Conservation (phyloP, 2,329 filamentous ascomycete species). For the Xylariaceae sp. region DNA sequence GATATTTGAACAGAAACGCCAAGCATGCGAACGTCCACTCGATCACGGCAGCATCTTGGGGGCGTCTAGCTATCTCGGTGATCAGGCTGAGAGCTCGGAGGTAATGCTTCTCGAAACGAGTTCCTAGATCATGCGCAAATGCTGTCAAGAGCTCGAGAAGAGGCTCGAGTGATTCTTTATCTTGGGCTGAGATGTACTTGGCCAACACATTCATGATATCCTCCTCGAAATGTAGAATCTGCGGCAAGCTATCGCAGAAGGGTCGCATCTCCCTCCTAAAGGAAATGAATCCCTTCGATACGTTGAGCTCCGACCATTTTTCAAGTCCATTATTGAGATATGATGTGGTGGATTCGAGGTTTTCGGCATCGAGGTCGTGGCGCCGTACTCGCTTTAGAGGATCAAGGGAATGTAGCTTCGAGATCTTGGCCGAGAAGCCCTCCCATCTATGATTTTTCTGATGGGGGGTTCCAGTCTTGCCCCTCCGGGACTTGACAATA, state of each 20-base stretch:
- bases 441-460: slow-evolving; percentile 87
- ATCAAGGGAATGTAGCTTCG: slow-evolving; percentile 84
- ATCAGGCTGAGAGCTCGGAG: slow-evolving; percentile 69
- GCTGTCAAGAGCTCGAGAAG: slow-evolving; percentile 84
- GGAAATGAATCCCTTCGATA: slow-evolving; percentile 72
- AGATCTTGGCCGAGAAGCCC: slow-evolving; percentile 84
- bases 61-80: slow-evolving; percentile 70
- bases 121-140: slow-evolving; percentile 89
- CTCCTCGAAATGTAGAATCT: slow-evolving; percentile 86
- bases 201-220: slow-evolving; percentile 76
- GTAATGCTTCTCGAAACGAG: slow-evolving; percentile 86
- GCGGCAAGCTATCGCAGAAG: slow-evolving; percentile 82
- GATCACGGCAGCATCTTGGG: slow-evolving; percentile 80
- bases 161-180: slow-evolving; percentile 78
- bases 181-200: slow-evolving; percentile 70
- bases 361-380: slow-evolving; percentile 76
- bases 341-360: slow-evolving; percentile 72
- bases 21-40: slow-evolving; percentile 96
- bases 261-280: slow-evolving; percentile 74
- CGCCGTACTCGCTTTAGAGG: slow-evolving; percentile 85
- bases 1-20: slow-evolving; percentile 95
- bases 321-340: slow-evolving; percentile 80
- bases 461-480: slow-evolving; percentile 66
- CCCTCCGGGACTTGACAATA: slow-evolving; percentile 65
- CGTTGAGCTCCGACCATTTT: slow-evolving; percentile 88